Conservation (phyloP, 164 flowering plant genomes). For the Houttuynia cordata region DNA sequence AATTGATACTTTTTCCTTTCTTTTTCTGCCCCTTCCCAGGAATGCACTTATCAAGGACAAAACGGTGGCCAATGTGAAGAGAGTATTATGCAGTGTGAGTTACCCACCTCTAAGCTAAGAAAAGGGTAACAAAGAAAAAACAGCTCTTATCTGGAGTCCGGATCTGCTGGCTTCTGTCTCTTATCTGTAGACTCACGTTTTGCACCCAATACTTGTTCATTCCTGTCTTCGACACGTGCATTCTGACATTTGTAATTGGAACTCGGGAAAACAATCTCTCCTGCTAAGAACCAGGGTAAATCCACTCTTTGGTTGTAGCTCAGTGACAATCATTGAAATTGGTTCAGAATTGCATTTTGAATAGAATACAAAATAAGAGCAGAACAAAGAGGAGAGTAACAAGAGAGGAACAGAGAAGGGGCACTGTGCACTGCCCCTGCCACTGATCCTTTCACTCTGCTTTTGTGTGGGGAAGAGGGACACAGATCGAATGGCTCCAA, state of each 20-base stretch:
- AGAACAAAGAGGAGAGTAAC: conserved; percentile 1
- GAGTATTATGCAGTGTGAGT: too few relatives aligned
- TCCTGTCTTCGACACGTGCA: conserved; percentile 26
- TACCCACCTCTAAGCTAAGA: background rate
- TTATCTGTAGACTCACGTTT: conserved; percentile 6
- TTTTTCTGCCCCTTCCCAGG: too few relatives aligned
- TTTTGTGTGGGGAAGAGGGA: conserved; percentile 30
- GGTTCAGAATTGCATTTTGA: background rate
- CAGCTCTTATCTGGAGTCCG: background rate
- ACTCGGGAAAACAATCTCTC: conserved; percentile 8
- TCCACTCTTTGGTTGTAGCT: conserved; percentile 14
- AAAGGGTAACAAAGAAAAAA: background rate
- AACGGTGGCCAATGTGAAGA: background rate
- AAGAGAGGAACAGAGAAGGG: conserved; percentile 3
- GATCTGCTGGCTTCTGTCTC: background rate
- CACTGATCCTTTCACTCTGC: conserved; percentile 14
- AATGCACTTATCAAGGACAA: background rate
- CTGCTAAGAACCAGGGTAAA: conserved; percentile 14
- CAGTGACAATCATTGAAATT: conserved; percentile 5
- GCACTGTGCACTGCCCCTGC: conserved; percentile 14
- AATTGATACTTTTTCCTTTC: too few relatives aligned
- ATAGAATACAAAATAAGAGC: background rate
- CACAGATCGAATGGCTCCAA: conserved; percentile 51
- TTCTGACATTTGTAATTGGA: conserved; percentile 29
- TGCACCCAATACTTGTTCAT: background rate